Percentiles rank a stretch among this genome's conserved stretches.
Conservation (phyloP, 495 filamentous ascomycete genomes). For the Clohesyomyces aquaticus region DNA sequence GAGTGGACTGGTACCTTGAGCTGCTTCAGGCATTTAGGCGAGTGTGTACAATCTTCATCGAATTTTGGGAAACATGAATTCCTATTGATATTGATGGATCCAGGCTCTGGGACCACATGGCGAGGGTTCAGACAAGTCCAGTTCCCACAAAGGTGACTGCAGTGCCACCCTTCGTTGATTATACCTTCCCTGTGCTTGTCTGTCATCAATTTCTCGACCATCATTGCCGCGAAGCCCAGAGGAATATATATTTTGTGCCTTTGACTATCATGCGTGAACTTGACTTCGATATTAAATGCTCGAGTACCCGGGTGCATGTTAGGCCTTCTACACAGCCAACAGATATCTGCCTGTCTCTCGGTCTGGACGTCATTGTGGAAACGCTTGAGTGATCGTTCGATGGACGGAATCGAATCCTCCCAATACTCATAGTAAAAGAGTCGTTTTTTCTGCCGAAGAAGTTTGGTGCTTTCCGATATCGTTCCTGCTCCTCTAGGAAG, state of each 20-base stretch:
- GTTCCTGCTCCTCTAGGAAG: background rate
- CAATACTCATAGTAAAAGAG: conserved; percentile 1
- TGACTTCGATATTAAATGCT: background rate
- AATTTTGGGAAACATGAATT: conserved; percentile 43
- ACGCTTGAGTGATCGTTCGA: too few relatives aligned
- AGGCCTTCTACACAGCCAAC: conserved; percentile 16
- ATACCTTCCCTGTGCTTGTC: conserved; percentile 44
- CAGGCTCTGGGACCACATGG: conserved; percentile 44
- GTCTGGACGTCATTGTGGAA: background rate
- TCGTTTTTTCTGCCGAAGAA: background rate
- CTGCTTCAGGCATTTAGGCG: conserved; percentile 44
- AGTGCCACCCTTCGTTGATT: conserved; percentile 44
- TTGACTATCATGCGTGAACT: background rate
- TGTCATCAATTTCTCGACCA: conserved; percentile 38
- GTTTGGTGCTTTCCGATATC: background rate
- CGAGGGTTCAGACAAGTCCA: conserved; percentile 47
- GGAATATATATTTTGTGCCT: conserved; percentile 11
- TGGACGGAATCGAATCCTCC: background rate
- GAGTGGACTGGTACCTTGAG: conserved; percentile 22
- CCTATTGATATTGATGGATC: conserved; percentile 39
- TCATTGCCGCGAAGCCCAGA: conserved; percentile 38
- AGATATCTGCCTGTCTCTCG: background rate
- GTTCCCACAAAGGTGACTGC: conserved; percentile 49
- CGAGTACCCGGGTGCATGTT: background rate
- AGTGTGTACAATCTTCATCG: conserved; percentile 36